These are phyloP conservation scores for Wickerhamomyces sp. DNA, from an alignment of 1,139 yeast species.

Conservation along the genomic window DNA sequence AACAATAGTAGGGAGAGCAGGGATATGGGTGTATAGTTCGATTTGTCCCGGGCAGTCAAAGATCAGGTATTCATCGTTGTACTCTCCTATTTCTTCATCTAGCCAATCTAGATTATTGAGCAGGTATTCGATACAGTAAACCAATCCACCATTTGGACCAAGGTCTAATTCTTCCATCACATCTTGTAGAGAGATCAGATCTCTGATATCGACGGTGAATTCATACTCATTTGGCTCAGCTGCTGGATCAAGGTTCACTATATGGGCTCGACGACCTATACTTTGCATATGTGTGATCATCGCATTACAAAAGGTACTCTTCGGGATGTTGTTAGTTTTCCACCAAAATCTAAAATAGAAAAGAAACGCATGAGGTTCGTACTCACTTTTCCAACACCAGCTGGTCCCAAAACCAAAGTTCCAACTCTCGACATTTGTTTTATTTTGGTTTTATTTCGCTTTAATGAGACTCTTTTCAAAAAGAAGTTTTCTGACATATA, in stretches of 20 bases:
- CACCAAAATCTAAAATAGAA: not conserved
- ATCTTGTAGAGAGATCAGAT: conserved; percentile 84
- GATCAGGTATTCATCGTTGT: conserved; percentile 85
- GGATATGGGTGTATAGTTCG: conserved; percentile 91
- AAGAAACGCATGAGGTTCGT: too few relatives aligned
- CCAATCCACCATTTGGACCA: conserved; percentile 94
- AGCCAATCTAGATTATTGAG: conserved; percentile 91
- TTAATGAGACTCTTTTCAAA: not conserved
- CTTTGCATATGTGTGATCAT: conserved; percentile 85
- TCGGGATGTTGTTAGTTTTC: not conserved
- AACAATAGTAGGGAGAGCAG: conserved; percentile 84
- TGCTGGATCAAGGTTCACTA: conserved; percentile 95
- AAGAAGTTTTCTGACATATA: not conserved
- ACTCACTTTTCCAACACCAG: conserved; percentile 81
- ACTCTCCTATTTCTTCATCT: conserved; percentile 92
- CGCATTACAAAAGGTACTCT: conserved; percentile 84
- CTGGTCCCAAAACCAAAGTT: conserved; percentile 93
- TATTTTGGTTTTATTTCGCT: not conserved
- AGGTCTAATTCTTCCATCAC: conserved; percentile 94
- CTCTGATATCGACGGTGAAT: conserved; percentile 89
- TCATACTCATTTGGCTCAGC: conserved; percentile 92
- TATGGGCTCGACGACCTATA: conserved; percentile 88
- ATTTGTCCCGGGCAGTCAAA: conserved; percentile 99
- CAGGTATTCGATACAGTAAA: conserved; percentile 89
- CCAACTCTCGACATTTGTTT: conserved; percentile 84